Base-by-base conservation (phyloP, 2,329 filamentous ascomycete genomes). In the Fusarium denticulatum region DNA sequence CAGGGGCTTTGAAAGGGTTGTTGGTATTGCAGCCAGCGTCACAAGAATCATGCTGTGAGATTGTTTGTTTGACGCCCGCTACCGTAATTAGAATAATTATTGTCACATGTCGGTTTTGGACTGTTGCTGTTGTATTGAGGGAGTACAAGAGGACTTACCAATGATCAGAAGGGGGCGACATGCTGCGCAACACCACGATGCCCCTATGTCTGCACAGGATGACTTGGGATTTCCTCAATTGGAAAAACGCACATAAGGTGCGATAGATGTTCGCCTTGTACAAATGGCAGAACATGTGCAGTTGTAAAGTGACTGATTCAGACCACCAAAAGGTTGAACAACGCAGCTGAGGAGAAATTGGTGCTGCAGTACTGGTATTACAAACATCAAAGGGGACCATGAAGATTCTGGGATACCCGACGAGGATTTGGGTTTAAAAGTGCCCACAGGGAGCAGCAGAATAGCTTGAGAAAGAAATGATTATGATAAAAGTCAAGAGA, bases 1-100 rank as follows among this genome's bases (percentile, higher is more conserved):
- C 57, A 37, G 5, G 57, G 57, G 22, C 12, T 40, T 60, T 60
- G 57, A 60, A 60, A 52, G 32, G 12, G 42, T 36, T 42, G 24
- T 50, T 34, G 10, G 12, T 28, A 49, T 34, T 7, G n/a, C n/a
- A 32, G 42, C 26, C 11, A 5, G 20, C 20, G 12, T n/a, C 32
- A 24, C 20, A 36, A n/a, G 30, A 28, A 34, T 37, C 42, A 36
- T 7, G 40, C 20, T 36, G 9, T 43, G 26, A 3, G 7, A 20
- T 32, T 20, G 20, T 24, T 7, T 15, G 6, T 24, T 18, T 3
- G 3, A 7, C 36, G 26, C 36, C 34, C 36, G 20, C 16, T n/a
- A n/a, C 34, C 5, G 14, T 18, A 24, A 39, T n/a, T 13, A 22
- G 3, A 13, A 2, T 5, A 10, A 9, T 2, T 14, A n/a, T 1